Conservation (phyloP, 192 early-diverging fungal genomes). For the Podila epigama region DNA sequence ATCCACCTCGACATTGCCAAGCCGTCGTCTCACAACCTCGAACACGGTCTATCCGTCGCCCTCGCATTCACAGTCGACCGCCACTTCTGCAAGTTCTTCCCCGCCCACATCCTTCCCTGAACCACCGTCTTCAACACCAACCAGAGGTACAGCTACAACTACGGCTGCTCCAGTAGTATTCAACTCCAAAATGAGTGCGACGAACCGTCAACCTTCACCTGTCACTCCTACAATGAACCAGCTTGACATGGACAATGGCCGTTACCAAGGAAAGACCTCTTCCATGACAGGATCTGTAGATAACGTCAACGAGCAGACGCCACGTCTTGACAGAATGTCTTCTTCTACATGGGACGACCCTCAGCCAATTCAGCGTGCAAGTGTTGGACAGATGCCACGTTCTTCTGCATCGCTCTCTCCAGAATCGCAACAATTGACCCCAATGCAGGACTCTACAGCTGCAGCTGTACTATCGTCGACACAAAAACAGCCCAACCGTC, state of each 20-base stretch:
- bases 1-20: neutral
- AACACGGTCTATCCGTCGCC: slow-evolving; percentile 8
- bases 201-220: neutral
- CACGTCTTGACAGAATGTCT: neutral
- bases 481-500: neutral
- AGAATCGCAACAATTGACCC: no score
- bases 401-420: no score
- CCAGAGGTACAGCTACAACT: no score
- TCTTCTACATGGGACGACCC: no score
- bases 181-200: neutral
- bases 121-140: neutral
- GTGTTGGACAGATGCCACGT: no score
- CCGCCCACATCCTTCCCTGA: slow-evolving; percentile 15
- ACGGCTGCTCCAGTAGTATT: slow-evolving; percentile 6
- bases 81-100: slow-evolving; percentile 22
- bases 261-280: neutral
- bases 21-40: neutral
- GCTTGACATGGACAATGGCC: neutral
- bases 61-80: slow-evolving; percentile 21
- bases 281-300: neutral
- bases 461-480: neutral
- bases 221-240: neutral
- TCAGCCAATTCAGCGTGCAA: no score
- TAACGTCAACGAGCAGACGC: neutral
- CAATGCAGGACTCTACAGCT: no score